Conservation (phyloP, 441 rosid species). For the Populus hybrid region DNA sequence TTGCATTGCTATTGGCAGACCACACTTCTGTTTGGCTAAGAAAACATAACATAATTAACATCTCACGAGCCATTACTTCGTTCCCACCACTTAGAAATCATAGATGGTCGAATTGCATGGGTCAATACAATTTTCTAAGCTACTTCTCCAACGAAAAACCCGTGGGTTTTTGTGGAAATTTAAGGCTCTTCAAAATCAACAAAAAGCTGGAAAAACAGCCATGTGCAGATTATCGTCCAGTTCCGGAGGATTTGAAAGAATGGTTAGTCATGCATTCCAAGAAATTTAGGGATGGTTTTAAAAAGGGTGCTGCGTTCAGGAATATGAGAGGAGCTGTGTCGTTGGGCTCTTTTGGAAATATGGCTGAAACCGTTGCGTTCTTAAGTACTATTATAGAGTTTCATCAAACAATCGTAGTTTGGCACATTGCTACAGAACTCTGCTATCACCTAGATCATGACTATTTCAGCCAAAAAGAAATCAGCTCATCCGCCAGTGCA, state of each 20-base stretch:
- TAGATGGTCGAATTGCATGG: constrained; percentile 36
- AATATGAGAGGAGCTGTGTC: not conserved
- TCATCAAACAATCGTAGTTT: constrained; percentile 39
- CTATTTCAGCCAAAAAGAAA: not conserved
- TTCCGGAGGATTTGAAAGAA: constrained; percentile 16
- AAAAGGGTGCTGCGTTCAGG: no score
- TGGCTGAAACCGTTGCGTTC: not conserved
- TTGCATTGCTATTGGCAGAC: constrained; percentile 30
- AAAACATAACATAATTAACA: not conserved
- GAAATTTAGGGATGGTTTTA: constrained; percentile 30
- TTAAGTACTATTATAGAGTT: constrained; percentile 25
- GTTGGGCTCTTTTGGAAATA: not conserved
- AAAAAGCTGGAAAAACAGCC: not conserved
- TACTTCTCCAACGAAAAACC: constrained; percentile 16
- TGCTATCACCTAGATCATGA: constrained; percentile 17
- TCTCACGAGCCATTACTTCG: not conserved
- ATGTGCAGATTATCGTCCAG: not conserved
- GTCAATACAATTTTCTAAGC: constrained; percentile 27
- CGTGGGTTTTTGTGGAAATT: not conserved
- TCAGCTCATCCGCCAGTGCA: not conserved
- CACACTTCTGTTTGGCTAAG: constrained; percentile 27
- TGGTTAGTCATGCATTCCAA: not conserved
- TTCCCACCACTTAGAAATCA: not conserved
- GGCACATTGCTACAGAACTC: constrained; percentile 54
- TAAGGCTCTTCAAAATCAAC: not conserved